A percentile compares a stretch with the other conserved stretches of the same genome.
Evolutionary conservation across 202 grass and related monocot genomes (phyloP).

Genomic region (Sporobolus alterniflorus): DNA sequence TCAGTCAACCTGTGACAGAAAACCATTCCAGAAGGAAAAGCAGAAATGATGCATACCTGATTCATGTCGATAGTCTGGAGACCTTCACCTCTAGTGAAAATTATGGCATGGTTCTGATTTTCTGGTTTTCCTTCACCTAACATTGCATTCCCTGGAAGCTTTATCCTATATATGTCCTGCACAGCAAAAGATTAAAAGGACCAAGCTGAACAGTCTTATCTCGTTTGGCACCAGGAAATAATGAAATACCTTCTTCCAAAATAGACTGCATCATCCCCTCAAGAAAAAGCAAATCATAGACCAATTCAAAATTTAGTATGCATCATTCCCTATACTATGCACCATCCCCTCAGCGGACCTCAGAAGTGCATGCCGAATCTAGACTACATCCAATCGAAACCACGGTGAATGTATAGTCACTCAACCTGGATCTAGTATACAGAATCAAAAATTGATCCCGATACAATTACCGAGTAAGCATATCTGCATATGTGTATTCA

Average conservation of each 20-base stretch:
- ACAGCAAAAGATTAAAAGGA: slow-evolving; percentile 29
- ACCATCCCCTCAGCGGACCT: not conserved
- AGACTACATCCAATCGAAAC: not conserved
- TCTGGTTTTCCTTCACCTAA: slow-evolving; percentile 97
- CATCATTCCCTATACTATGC: not conserved
- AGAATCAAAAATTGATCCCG: not conserved
- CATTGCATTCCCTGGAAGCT: slow-evolving; percentile 92
- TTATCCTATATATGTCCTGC: slow-evolving; percentile 97
- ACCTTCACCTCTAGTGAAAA: slow-evolving; percentile 94
- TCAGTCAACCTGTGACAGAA: not conserved
- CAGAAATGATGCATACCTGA: slow-evolving; percentile 60
- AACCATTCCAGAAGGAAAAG: slow-evolving; percentile 16
- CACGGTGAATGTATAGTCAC: not conserved
- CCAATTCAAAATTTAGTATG: not conserved
- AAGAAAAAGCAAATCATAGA: not conserved
- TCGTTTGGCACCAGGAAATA: not conserved
- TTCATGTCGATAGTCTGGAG: slow-evolving; percentile 99
- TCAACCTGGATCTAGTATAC: slow-evolving; percentile 1
- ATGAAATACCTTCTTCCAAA: not conserved
- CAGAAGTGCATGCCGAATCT: slow-evolving; percentile 8
- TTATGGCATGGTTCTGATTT: slow-evolving; percentile 99
- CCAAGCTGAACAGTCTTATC: slow-evolving; percentile 24
- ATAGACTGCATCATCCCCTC: not conserved
- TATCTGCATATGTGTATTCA: not conserved
- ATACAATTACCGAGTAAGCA: not conserved